Base-by-base conservation (phyloP, 495 filamentous ascomycete genomes). In the Penicillium dipodomyicola region DNA sequence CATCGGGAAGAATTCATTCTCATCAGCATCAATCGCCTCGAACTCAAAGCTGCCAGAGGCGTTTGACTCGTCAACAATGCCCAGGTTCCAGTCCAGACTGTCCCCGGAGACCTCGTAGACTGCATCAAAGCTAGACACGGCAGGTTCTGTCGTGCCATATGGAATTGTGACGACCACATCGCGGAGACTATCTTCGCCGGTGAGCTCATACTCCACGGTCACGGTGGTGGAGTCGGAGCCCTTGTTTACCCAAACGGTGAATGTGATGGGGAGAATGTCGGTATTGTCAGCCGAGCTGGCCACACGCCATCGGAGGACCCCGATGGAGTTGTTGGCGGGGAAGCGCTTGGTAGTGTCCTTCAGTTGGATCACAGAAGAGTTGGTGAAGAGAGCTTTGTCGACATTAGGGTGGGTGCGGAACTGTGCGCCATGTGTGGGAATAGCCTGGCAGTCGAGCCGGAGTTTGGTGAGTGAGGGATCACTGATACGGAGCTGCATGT, bases 1-100 rank as follows among this genome's bases (percentile, higher is more conserved):
- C 92, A 97, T 97, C 1, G 93, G 93, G 85, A 97, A 97, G 75
- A 97, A 97, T 58, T 95, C 91, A 52, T 86, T 84, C 70, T 96
- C 93, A 61, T 82, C 78, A 43, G 85, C 84, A 29, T 90, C 90
- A 46, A 88, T 84, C 15, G 91, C 89, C 73, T 97, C 93, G 58
- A 97, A 96, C 68, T 97, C 93, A 63, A 97, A 97, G 30, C 86
- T 85, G 19, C 93, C 93, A 23, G 81, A 89, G 2, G 85, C 68
- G 66, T 95, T 95, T 22, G 83, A 84, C 56, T 91, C 87, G 64
- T 89, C 86, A 45, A 97, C 84, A 20, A 80, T 80, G 59, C 92
- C 91, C 59, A 97, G 87, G 46, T 84, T 88, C 93, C 93, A 97
- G 65, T 97, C 93, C 37, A 97, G 69, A 64, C 86, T 92, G 69